Percentiles rank a stretch among this genome's conserved stretches.
phyloP scores from a whole-genome alignment of 164 flowering plant species.

The Santalum album region DNA sequence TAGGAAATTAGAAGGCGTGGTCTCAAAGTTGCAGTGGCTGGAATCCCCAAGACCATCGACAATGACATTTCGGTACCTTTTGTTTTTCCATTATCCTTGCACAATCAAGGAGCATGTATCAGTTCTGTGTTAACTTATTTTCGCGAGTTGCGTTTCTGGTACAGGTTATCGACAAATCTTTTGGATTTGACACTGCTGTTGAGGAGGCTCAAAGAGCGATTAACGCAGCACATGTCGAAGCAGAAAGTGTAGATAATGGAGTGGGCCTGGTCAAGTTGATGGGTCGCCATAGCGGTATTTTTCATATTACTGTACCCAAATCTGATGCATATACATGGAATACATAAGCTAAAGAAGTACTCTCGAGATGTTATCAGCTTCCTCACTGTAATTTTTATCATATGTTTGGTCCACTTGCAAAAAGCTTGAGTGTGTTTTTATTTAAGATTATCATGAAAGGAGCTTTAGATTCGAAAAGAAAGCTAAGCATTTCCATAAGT shows the following conservation, averaged over 20 bases:
- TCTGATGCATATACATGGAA: conserved; percentile 4
- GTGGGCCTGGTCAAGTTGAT: conserved; percentile 84
- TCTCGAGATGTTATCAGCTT: too few relatives aligned
- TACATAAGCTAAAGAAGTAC: too few relatives aligned
- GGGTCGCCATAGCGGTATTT: conserved; percentile 80
- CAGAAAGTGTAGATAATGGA: conserved; percentile 75
- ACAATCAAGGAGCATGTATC: too few relatives aligned
- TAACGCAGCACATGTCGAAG: conserved; percentile 90
- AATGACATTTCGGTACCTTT: conserved; percentile 75
- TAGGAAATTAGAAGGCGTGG: conserved; percentile 69
- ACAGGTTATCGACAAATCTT: conserved; percentile 90
- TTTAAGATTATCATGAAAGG: too few relatives aligned
- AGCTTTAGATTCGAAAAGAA: too few relatives aligned
- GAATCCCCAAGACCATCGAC: conserved; percentile 83
- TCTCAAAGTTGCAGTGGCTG: conserved; percentile 64
- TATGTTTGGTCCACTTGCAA: too few relatives aligned
- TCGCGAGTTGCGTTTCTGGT: conserved; percentile 3
- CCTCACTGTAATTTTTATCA: too few relatives aligned
- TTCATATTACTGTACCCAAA: background rate
- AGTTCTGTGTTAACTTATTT: background rate
- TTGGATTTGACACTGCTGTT: conserved; percentile 93
- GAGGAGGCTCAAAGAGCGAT: conserved; percentile 95
- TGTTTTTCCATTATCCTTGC: background rate
- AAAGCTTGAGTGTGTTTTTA: too few relatives aligned
- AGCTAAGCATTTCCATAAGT: too few relatives aligned